These are phyloP conservation scores for Candida manassasensis DNA, from an alignment of 805 yeast species.

Conservation along the genomic window DNA sequence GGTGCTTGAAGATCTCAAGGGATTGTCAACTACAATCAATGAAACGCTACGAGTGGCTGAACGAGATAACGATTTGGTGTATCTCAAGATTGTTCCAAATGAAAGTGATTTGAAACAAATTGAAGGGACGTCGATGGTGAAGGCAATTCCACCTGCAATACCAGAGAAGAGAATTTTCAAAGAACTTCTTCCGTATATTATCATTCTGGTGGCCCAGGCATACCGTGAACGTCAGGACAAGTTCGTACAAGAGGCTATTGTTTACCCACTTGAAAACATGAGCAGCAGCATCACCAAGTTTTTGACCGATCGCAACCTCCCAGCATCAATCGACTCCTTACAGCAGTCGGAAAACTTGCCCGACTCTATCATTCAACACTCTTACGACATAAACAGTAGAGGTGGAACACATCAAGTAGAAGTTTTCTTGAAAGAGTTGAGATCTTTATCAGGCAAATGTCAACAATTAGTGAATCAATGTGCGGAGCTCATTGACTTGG, in stretches of 20 bases:
- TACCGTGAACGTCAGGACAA: conserved; percentile 60
- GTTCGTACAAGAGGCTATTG: conserved; percentile 43
- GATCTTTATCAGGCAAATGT: conserved; percentile 37
- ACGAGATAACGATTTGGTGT: conserved; percentile 77
- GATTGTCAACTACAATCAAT: conserved; percentile 43
- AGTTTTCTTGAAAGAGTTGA: conserved; percentile 42
- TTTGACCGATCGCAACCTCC: conserved; percentile 48
- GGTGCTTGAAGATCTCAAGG: conserved; percentile 49
- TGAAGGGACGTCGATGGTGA: conserved; percentile 53
- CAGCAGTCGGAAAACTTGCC: conserved; percentile 59
- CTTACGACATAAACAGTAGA: conserved; percentile 44
- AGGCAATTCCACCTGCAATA: conserved; percentile 22
- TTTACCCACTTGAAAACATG: conserved; percentile 45
- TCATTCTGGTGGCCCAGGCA: conserved; percentile 63
- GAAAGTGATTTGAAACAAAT: conserved; percentile 36
- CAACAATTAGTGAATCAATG: conserved; percentile 42
- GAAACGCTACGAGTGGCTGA: conserved; percentile 52
- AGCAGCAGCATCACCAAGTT: conserved; percentile 40
- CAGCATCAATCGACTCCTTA: conserved; percentile 58
- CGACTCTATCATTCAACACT: conserved; percentile 48
- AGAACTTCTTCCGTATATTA: conserved; percentile 61
- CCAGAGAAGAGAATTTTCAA: conserved; percentile 37
- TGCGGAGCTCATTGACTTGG: conserved; percentile 42
- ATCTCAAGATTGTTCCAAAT: conserved; percentile 60
- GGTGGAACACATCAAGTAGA: conserved; percentile 50